These are phyloP conservation scores for Tetrapyrgos nigripes DNA, from an alignment of 1,284 basidiomycete genomes.

Conservation along the genomic window DNA sequence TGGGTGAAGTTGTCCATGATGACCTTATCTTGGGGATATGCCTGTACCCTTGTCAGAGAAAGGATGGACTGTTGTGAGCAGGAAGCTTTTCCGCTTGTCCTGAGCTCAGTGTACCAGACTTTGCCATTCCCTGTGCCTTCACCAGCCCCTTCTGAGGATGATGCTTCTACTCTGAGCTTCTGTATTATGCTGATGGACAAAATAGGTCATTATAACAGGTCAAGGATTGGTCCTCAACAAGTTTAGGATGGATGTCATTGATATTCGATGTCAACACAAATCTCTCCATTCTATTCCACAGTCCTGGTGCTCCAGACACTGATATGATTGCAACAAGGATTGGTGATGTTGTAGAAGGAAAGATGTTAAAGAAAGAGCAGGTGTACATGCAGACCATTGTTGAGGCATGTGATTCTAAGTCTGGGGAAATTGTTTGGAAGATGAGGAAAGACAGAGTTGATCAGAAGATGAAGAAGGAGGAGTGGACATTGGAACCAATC, in stretches of 20 bases:
- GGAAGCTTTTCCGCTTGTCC: conserved; percentile 33
- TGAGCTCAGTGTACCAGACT: conserved; percentile 31
- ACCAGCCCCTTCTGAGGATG: conserved; percentile 24
- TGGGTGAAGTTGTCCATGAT: conserved; percentile 35
- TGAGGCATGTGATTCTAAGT: too few relatives aligned
- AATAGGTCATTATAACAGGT: not conserved
- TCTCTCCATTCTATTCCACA: not conserved
- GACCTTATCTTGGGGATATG: conserved; percentile 28
- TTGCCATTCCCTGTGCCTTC: conserved; percentile 35
- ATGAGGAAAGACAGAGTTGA: too few relatives aligned
- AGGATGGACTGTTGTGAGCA: conserved; percentile 20
- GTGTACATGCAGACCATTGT: conserved; percentile 47
- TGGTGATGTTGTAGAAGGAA: conserved; percentile 8
- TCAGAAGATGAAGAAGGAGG: too few relatives aligned
- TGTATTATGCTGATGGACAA: conserved; percentile 40
- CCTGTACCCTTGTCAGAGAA: conserved; percentile 37
- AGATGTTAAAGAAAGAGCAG: not conserved
- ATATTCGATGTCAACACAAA: not conserved
- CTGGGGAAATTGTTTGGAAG: too few relatives aligned
- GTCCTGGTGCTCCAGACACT: not conserved
- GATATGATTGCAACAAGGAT: not conserved
- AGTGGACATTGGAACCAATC: too few relatives aligned
- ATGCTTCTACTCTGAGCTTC: too few relatives aligned
- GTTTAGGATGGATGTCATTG: not conserved
- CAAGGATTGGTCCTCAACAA: not conserved